These are phyloP conservation scores for Lepiota brunneoincarnata DNA, from an alignment of 768 basidiomycete species.

Conservation along the genomic window DNA sequence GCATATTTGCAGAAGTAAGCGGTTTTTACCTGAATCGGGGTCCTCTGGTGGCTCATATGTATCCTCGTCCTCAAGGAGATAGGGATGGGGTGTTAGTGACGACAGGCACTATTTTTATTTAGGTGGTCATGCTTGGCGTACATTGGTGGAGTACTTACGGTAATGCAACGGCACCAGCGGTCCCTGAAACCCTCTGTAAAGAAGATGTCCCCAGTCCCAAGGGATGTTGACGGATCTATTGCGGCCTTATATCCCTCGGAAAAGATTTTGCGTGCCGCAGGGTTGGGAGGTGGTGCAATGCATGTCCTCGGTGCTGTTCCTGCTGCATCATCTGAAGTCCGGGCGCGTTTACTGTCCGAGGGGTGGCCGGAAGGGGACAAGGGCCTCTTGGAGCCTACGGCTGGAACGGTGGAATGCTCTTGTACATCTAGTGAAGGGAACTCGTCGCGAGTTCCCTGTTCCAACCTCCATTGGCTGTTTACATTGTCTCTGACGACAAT, in stretches of 20 bases:
- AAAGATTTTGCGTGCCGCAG: conserved; percentile 44
- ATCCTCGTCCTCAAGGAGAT: conserved; percentile 74
- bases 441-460: not conserved
- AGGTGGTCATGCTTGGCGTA: not conserved
- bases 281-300: conserved; percentile 51
- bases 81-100: conserved; percentile 50
- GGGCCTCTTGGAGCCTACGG: conserved; percentile 48
- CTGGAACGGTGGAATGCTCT: conserved; percentile 22
- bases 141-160: conserved; percentile 32
- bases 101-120: conserved; percentile 50
- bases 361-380: conserved; percentile 35
- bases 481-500: conserved; percentile 59
- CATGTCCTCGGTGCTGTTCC: conserved; percentile 34
- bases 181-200: conserved; percentile 69
- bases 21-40: conserved; percentile 68
- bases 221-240: conserved; percentile 22
- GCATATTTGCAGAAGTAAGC: not conserved
- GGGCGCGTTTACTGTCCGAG: conserved; percentile 36
- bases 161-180: conserved; percentile 75
- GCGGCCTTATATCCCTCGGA: conserved; percentile 20
- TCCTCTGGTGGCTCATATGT: conserved; percentile 86
- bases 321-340: conserved; percentile 20
- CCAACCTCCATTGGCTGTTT: conserved; percentile 45
- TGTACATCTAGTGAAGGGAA: not conserved
- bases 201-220: conserved; percentile 73